Conservation (phyloP, 768 basidiomycete genomes). For the Neoboletus subvelutipes region DNA sequence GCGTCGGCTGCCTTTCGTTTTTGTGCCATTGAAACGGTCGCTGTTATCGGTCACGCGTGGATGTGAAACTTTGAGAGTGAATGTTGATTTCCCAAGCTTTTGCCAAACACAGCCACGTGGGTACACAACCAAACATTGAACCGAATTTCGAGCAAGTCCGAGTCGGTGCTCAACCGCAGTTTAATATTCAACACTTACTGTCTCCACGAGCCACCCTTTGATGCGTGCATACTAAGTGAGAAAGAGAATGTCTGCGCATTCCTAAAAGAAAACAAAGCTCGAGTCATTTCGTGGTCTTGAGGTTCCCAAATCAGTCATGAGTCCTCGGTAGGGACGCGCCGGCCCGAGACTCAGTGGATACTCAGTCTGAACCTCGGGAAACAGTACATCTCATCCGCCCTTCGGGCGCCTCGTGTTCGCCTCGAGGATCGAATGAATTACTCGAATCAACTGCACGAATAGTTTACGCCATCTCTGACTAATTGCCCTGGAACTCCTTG, state of each 20-base stretch:
- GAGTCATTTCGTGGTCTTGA: not conserved
- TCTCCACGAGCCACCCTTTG: not conserved
- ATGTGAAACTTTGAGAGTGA: not conserved
- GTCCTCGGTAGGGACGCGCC: not conserved
- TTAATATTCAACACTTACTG: no score
- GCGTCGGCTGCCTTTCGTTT: constrained; percentile 29
- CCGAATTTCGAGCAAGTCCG: no score
- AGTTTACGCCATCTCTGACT: constrained; percentile 18
- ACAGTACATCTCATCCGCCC: constrained; percentile 4
- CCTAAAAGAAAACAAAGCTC: not conserved
- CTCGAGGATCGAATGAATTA: constrained; percentile 24
- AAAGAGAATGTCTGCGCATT: not conserved
- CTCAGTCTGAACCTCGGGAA: not conserved
- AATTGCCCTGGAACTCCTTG: not conserved
- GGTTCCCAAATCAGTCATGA: constrained; percentile 1
- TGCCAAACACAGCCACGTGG: constrained; percentile 28
- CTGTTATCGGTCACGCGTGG: constrained; percentile 2
- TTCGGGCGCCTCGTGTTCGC: constrained; percentile 21
- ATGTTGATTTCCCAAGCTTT: constrained; percentile 22
- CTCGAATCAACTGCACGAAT: constrained; percentile 7
- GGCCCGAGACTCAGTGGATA: not conserved
- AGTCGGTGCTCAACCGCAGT: no score
- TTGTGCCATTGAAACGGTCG: constrained; percentile 19
- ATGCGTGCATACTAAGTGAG: no score
- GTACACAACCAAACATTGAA: not conserved